Percentiles rank a stretch among this genome's conserved stretches.
These are phyloP conservation scores for Backusella westeae DNA, from an alignment of 192 early-diverging fungal genomes.

Conservation along the genomic window DNA sequence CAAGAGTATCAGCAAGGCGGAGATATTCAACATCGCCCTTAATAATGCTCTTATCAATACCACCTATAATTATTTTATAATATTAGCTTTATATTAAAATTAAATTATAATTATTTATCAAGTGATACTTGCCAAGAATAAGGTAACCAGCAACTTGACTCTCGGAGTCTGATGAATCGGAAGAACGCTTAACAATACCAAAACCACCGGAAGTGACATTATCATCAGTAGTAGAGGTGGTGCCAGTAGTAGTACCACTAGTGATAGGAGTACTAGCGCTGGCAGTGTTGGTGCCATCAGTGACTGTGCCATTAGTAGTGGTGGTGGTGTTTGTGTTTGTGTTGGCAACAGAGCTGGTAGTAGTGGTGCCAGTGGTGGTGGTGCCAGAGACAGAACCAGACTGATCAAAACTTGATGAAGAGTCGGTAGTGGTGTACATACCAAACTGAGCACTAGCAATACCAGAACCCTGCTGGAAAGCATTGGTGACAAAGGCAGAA, in stretches of 20 bases:
- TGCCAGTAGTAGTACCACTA: not conserved
- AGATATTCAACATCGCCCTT: slow-evolving; percentile 24
- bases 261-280: not conserved
- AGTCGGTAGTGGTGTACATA: slow-evolving; percentile 26
- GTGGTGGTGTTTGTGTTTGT: not conserved
- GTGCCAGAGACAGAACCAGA: not conserved
- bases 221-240: not conserved
- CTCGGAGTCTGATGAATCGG: not conserved
- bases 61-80: slow-evolving; percentile 19
- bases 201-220: slow-evolving; percentile 14
- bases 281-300: slow-evolving; percentile 8
- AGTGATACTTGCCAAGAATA: slow-evolving; percentile 16
- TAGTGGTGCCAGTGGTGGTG: not conserved
- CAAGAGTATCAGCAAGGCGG: not conserved
- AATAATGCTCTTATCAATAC: slow-evolving; percentile 30
- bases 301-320: not conserved
- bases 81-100: not conserved
- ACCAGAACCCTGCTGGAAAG: slow-evolving; percentile 27
- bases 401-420: slow-evolving; percentile 8
- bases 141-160: slow-evolving; percentile 29
- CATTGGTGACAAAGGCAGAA: slow-evolving; percentile 27
- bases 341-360: not conserved
- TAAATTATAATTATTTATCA: not conserved
- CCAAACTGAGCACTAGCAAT: slow-evolving; percentile 32
- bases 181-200: slow-evolving; percentile 28